Conservation (phyloP, 2,329 filamentous ascomycete species). For the Colletotrichum gigasporum region DNA sequence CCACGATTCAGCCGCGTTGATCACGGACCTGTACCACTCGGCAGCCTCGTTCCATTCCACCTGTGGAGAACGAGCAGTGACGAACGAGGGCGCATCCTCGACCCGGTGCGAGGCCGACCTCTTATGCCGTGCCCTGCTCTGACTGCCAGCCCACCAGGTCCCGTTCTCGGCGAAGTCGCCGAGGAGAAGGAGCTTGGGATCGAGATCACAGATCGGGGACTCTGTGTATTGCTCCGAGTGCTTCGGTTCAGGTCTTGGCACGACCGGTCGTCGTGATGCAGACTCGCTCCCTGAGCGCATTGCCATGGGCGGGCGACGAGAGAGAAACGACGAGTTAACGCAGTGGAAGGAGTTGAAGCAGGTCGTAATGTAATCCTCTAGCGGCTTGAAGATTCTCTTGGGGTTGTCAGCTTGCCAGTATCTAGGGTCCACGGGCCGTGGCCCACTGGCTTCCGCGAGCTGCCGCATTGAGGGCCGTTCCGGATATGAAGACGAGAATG, state of each 20-base stretch:
- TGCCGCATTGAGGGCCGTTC: constrained; percentile 44
- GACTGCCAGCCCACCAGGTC: constrained; percentile 79
- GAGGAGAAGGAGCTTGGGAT: constrained; percentile 78
- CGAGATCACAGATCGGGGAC: constrained; percentile 67
- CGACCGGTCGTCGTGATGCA: constrained; percentile 41
- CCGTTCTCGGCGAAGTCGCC: constrained; percentile 85
- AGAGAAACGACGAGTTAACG: constrained; percentile 81
- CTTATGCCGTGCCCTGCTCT: constrained; percentile 35
- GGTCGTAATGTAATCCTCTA: constrained; percentile 80
- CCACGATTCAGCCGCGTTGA: constrained; percentile 77
- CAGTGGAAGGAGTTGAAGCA: constrained; percentile 76
- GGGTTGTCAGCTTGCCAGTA: constrained; percentile 44
- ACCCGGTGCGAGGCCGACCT: constrained; percentile 45
- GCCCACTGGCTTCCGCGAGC: constrained; percentile 27
- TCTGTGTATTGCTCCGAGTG: constrained; percentile 48
- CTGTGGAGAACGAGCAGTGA: constrained; percentile 70
- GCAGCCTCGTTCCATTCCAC: constrained; percentile 79
- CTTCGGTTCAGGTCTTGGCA: constrained; percentile 44
- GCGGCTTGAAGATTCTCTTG: constrained; percentile 73
- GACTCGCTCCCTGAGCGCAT: constrained; percentile 36
- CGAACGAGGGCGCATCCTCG: constrained; percentile 48
- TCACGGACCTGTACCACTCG: constrained; percentile 78
- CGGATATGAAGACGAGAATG: constrained; percentile 57
- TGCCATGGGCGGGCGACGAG: constrained; percentile 38
- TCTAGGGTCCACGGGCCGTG: constrained; percentile 19